Base-by-base conservation (phyloP, 2,329 filamentous ascomycete genomes). In the Colletotrichum paranaense region DNA sequence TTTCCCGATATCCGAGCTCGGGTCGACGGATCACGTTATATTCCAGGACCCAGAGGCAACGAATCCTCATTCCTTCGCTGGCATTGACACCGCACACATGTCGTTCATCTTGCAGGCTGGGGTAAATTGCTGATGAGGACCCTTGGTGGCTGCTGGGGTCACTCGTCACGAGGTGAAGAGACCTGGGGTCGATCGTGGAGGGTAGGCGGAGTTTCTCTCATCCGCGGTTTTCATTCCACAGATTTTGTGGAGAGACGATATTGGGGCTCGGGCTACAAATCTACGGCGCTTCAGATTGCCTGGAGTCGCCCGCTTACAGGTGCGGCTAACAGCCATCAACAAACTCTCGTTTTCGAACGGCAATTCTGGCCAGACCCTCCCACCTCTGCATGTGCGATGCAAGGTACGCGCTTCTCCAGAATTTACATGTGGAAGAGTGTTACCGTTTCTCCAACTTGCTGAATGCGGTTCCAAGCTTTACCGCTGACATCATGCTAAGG, bases 321-420 rank as follows among this genome's bases (percentile, higher is more conserved):
- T 71, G 67, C 49, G 60, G 67, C 56, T 65, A 73, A 70, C 22
- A 55, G 64, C 28, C 35, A 32, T 52, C 22, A 57, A 57, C 59
- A 56, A 67, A 56, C 56, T 22, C 63, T 14, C 58, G 32, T n/a
- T 59, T 35, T 14, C 19, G 32, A 46, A 28, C 46, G 57, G 42
- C 53, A 42, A 49, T 52, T 65, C 56, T 70, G 67, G 70, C 67
- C 35, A 70, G 46, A 30, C 56, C 24, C 12, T 26, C 5, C 46
- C 49, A 46, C 49, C 58, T 73, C n/a, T 22, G 42, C 66, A 66
- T 70, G 60, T 60, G 67, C 19, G 28, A 71, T 71, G 67, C 62
- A 73, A 73, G 71, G 71, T 62, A 73, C 71, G 67, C 67, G 56
- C 60, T 66, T 73, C 71, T 62, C 67, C 67, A 70, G 60, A 42